These are phyloP conservation scores for Fusarium hainanense DNA, from an alignment of 2,329 filamentous ascomycete genomes.

Conservation along the genomic window DNA sequence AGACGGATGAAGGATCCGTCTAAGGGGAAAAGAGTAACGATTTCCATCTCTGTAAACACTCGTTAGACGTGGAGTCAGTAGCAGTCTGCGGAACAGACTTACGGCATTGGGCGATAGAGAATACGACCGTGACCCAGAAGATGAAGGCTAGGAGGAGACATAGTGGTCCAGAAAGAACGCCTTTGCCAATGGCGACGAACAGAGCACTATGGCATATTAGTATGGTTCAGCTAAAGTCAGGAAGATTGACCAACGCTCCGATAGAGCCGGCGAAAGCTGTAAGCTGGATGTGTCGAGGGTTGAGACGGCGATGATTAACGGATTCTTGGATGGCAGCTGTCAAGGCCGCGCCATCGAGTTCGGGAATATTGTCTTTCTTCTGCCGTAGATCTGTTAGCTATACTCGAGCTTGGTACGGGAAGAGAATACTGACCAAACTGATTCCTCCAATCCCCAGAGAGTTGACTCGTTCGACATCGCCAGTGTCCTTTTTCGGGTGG, in stretches of 20 bases:
- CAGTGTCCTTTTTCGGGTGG: not conserved
- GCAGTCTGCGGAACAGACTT: rapidly evolving
- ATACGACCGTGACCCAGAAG: not conserved
- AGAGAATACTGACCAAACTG: not conserved
- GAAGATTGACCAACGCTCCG: not conserved
- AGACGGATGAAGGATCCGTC: not conserved
- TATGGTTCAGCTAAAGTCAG: too few relatives aligned
- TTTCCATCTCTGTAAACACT: not conserved
- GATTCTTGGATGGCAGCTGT: not conserved
- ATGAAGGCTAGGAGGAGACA: not conserved
- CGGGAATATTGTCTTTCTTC: not conserved
- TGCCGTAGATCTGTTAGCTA: too few relatives aligned
- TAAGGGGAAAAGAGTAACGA: not conserved
- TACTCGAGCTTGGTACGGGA: too few relatives aligned
- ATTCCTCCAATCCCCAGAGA: not conserved
- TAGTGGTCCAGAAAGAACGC: not conserved
- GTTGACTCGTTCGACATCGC: not conserved
- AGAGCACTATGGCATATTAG: not conserved
- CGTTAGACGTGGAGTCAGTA: not conserved
- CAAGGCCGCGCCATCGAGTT: not conserved
- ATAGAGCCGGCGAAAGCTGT: not conserved
- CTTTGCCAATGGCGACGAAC: not conserved
- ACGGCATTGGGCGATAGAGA: not conserved
- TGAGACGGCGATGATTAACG: not conserved
- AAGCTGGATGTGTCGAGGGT: not conserved